Conservation (phyloP, 1,284 basidiomycete genomes). For the Sporisorium graminicola region DNA sequence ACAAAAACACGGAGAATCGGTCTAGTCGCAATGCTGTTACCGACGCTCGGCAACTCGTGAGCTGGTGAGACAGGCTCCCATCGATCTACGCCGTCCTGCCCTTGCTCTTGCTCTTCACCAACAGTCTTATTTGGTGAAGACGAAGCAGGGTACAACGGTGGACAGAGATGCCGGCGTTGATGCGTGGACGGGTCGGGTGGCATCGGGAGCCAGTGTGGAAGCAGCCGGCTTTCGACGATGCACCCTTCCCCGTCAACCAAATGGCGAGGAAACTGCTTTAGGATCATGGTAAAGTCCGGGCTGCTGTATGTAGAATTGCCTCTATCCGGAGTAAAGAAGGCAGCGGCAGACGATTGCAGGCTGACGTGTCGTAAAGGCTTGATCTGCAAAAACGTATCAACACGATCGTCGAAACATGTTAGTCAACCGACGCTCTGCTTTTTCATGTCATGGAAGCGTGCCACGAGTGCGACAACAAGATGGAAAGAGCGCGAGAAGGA, state of each 20-base stretch:
- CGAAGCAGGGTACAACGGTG: neutral
- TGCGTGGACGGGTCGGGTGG: slow-evolving; percentile 36
- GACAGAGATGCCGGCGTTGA: slow-evolving; percentile 29
- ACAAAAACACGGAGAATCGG: slow-evolving; percentile 42
- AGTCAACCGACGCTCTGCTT: slow-evolving; percentile 6
- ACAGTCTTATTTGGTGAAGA: neutral
- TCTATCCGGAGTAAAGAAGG: slow-evolving; percentile 17
- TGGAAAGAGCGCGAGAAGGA: neutral
- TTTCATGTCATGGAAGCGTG: too few relatives aligned
- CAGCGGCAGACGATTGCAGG: neutral
- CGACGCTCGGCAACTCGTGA: neutral
- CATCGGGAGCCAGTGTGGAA: slow-evolving; percentile 34
- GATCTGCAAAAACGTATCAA: slow-evolving; percentile 10
- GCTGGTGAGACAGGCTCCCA: slow-evolving; percentile 13
- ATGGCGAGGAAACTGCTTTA: slow-evolving; percentile 38
- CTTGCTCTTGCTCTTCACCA: neutral
- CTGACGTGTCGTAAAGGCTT: slow-evolving; percentile 27
- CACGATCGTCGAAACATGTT: slow-evolving; percentile 6
- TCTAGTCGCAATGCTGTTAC: neutral
- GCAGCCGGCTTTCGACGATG: slow-evolving; percentile 9
- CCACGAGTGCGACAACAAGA: neutral
- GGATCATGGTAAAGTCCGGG: slow-evolving; percentile 29
- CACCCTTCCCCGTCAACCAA: slow-evolving; percentile 15
- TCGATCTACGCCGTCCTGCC: slow-evolving; percentile 7
- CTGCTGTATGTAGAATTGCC: slow-evolving; percentile 3